Percentiles rank a stretch among this genome's conserved stretches.
Evolutionary conservation across 192 early-diverging fungal genomes (phyloP).

Genomic region (Coemansia sp.): DNA sequence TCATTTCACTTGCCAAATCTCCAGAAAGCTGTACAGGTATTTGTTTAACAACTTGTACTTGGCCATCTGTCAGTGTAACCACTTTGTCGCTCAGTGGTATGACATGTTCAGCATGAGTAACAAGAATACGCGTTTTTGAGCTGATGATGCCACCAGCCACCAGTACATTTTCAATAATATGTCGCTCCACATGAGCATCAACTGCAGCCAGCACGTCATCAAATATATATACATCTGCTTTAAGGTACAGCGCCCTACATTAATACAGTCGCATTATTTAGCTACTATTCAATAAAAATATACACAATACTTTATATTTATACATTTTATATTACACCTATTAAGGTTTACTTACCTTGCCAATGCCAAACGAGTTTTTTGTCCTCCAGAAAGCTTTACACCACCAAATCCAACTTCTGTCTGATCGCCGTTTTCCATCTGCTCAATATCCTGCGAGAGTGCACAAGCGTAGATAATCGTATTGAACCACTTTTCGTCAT

Average conservation of each 20-base stretch:
- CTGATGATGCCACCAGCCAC: conserved; percentile 26
- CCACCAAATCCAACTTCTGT: conserved; percentile 61
- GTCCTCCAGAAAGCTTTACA: conserved; percentile 63
- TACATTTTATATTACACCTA: neutral
- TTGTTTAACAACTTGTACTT: conserved; percentile 7
- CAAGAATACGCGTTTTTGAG: conserved; percentile 51
- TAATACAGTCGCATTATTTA: neutral
- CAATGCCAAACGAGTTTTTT: conserved; percentile 62
- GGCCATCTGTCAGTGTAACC: conserved; percentile 18
- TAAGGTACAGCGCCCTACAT: conserved; percentile 59
- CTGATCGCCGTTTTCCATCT: conserved; percentile 21
- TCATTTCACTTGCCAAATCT: neutral
- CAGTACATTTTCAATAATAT: conserved; percentile 57
- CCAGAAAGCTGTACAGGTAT: neutral
- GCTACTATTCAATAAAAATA: neutral
- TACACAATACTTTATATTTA: neutral
- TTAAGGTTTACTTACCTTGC: conserved; percentile 44
- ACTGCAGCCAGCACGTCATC: conserved; percentile 75
- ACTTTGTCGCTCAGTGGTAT: conserved; percentile 25
- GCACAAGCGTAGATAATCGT: conserved; percentile 33
- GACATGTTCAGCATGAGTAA: conserved; percentile 44
- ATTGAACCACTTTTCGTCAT: conserved; percentile 26
- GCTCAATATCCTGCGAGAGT: conserved; percentile 25
- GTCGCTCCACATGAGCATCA: conserved; percentile 61
- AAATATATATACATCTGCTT: conserved; percentile 65